Conservation (phyloP, 352 stramenopile genomes). For the Lagenidium giganteum region DNA sequence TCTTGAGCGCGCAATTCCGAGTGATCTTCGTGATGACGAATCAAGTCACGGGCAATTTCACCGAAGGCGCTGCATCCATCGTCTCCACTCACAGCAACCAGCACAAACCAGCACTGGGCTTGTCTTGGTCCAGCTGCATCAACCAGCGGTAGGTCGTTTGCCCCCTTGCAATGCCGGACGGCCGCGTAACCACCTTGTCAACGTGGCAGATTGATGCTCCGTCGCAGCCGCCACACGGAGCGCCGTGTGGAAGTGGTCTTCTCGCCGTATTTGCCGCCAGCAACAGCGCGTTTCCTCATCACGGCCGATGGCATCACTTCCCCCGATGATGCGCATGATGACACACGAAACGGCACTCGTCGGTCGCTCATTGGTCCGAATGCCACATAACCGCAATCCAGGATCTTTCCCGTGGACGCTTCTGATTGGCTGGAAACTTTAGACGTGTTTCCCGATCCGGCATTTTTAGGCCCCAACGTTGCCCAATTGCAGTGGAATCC, state of each 20-base stretch:
- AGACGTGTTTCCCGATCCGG: too few relatives aligned
- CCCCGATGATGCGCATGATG: not conserved
- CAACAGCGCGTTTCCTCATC: constrained; percentile 47
- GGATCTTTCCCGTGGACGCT: constrained; percentile 1
- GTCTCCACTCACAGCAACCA: constrained; percentile 10
- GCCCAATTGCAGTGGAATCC: too few relatives aligned
- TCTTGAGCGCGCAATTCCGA: constrained; percentile 71
- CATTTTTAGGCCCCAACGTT: too few relatives aligned
- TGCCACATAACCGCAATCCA: too few relatives aligned
- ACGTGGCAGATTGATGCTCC: constrained; percentile 43
- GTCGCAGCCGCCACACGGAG: constrained; percentile 19
- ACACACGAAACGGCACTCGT: not conserved
- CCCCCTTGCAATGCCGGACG: constrained; percentile 1
- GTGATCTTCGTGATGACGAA: constrained; percentile 77
- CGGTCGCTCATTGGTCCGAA: not conserved
- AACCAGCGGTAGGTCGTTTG: constrained; percentile 57
- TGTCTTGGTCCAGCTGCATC: constrained; percentile 83
- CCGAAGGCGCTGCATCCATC: constrained; percentile 11
- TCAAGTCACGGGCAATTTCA: constrained; percentile 74
- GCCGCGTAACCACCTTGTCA: not conserved
- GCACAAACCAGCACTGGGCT: constrained; percentile 54
- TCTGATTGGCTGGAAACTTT: constrained; percentile 6
- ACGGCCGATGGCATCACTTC: constrained; percentile 36
- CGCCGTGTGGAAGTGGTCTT: constrained; percentile 46
- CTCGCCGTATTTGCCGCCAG: constrained; percentile 41